A percentile compares a stretch with the other conserved stretches of the same genome.
phyloP scores from a whole-genome alignment of 202 grass and related monocot species.

The Digitaria exilis region DNA sequence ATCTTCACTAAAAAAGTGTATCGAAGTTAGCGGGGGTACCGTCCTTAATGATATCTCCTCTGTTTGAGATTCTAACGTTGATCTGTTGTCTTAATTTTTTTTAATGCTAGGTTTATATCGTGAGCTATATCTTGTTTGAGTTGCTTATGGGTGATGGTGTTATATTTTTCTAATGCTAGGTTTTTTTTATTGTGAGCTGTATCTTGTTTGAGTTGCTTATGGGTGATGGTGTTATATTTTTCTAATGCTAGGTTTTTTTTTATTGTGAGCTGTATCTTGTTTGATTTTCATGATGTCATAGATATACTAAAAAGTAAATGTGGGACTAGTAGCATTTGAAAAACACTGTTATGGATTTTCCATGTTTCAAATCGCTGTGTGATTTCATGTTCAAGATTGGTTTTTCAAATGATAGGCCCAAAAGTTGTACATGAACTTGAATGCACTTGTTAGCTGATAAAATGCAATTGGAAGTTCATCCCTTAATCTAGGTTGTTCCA shows the following conservation, averaged over 20 bases:
- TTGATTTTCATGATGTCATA: not conserved
- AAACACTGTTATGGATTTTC: not conserved
- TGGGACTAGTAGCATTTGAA: not conserved
- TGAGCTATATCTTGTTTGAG: not conserved
- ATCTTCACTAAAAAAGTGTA: not conserved
- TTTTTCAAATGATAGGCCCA: not conserved
- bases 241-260: slow-evolving; percentile 10
- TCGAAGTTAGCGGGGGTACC: not conserved
- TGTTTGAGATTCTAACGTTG: not conserved
- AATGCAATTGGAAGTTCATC: not conserved
- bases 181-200: slow-evolving; percentile 4
- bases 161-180: not conserved
- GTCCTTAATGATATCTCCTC: not conserved
- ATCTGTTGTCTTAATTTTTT: not conserved
- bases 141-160: not conserved
- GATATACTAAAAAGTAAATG: not conserved
- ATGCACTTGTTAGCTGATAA: not conserved
- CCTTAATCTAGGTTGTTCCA: not conserved
- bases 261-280: not conserved
- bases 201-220: not conserved
- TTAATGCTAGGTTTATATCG: not conserved
- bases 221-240: not conserved
- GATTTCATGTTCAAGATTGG: not conserved
- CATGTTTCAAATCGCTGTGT: not conserved
- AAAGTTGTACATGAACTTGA: not conserved